Conservation (phyloP, 2,329 filamentous ascomycete genomes). For the Penicillium freii region DNA sequence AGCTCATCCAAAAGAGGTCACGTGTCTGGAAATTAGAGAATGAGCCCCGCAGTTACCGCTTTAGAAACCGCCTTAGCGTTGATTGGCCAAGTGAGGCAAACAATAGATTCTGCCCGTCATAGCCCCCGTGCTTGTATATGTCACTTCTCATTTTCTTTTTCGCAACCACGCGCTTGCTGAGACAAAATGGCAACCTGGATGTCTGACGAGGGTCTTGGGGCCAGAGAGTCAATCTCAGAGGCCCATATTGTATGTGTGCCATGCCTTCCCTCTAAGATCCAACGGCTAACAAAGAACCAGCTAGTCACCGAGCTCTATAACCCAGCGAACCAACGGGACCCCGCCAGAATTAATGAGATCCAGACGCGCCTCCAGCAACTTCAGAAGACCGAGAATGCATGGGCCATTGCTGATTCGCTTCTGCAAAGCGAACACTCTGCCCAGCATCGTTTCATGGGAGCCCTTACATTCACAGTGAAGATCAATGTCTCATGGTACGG, state of each 20-base stretch:
- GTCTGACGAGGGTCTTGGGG: constrained; percentile 6
- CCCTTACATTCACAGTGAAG: constrained; percentile 89
- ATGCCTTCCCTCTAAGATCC: not conserved
- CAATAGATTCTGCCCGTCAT: constrained; percentile 8
- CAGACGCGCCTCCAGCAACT: constrained; percentile 76
- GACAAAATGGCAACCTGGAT: constrained; percentile 14
- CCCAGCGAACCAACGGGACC: constrained; percentile 46
- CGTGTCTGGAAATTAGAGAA: not conserved
- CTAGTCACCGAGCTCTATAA: constrained; percentile 43
- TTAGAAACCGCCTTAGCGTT: not conserved
- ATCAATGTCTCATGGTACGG: constrained; percentile 81
- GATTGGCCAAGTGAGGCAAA: constrained; percentile 1
- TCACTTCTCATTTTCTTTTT: constrained; percentile 5
- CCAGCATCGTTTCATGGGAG: constrained; percentile 84
- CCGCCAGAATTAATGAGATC: constrained; percentile 49
- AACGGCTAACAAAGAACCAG: constrained; percentile 24
- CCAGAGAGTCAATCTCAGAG: constrained; percentile 15
- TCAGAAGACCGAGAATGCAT: constrained; percentile 77
- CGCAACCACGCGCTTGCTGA: constrained; percentile 1
- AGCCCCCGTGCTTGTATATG: constrained; percentile 10
- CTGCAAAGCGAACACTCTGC: constrained; percentile 65
- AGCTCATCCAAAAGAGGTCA: not conserved
- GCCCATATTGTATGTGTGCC: constrained; percentile 13
- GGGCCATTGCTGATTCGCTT: constrained; percentile 78
- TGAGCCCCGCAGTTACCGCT: constrained; percentile 7